Percentiles rank a stretch among this genome's conserved stretches.
Conservation (phyloP, 1,139 yeast genomes). For the Arxiozyma heterogenica region DNA sequence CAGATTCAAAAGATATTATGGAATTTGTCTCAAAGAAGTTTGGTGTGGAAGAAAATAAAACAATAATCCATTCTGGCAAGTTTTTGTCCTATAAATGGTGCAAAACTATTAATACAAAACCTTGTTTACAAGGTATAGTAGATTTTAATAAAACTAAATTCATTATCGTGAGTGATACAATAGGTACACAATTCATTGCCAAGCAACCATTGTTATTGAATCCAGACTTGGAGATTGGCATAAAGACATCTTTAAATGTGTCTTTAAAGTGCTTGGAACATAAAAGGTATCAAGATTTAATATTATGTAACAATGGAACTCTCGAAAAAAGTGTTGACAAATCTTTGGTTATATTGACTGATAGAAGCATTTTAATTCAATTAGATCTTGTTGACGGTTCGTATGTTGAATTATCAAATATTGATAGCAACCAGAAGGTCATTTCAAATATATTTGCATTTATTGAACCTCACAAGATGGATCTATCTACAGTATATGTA, state of each 20-base stretch:
- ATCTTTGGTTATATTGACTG: slow-evolving; percentile 23
- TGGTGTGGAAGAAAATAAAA: slow-evolving; percentile 9
- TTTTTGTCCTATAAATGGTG: slow-evolving; percentile 15
- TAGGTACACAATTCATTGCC: background rate
- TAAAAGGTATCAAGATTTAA: slow-evolving; percentile 11
- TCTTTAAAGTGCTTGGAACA: slow-evolving; percentile 7
- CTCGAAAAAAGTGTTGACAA: slow-evolving; percentile 12
- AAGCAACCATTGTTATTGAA: background rate
- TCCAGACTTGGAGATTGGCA: background rate
- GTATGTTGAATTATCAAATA: slow-evolving; percentile 9
- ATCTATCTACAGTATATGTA: slow-evolving; percentile 12
- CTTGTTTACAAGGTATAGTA: slow-evolving; percentile 16
- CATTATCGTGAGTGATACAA: slow-evolving; percentile 13
- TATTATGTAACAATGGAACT: slow-evolving; percentile 8
- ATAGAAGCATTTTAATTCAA: slow-evolving; percentile 10
- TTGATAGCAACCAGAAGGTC: slow-evolving; percentile 6
- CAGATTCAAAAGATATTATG: slow-evolving; percentile 12
- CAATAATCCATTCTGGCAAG: slow-evolving; percentile 16
- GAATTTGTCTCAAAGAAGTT: slow-evolving; percentile 19
- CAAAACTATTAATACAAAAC: slow-evolving; percentile 14
- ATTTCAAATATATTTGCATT: slow-evolving; percentile 20
- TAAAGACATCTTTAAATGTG: background rate
- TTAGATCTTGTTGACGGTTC: slow-evolving; percentile 24
- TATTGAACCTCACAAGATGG: slow-evolving; percentile 18
- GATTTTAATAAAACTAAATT: slow-evolving; percentile 19